These are phyloP conservation scores for Fusarium buxicola DNA, from an alignment of 2,329 filamentous ascomycete genomes.

Conservation along the genomic window DNA sequence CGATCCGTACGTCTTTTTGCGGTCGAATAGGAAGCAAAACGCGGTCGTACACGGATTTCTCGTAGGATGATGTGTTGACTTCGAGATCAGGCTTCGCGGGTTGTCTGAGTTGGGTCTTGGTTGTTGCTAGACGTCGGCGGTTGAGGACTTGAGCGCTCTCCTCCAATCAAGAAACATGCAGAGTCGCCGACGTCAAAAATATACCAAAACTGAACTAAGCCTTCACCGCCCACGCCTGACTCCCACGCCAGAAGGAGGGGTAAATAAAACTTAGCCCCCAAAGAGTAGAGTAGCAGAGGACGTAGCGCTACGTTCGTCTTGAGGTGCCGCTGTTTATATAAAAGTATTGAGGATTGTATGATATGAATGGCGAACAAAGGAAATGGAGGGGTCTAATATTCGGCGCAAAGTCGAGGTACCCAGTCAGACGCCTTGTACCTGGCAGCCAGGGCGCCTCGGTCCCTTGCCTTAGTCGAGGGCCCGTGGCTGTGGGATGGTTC, in stretches of 20 bases:
- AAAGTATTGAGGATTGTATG: not conserved
- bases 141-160: slow-evolving; percentile 35
- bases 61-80: slow-evolving; percentile 19
- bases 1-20: not conserved
- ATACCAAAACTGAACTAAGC: slow-evolving; percentile 29
- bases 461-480: slow-evolving; percentile 7
- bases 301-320: not conserved
- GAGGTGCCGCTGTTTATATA: slow-evolving; percentile 1
- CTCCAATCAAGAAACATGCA: slow-evolving; percentile 44
- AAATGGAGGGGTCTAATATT: not conserved
- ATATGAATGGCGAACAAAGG: not conserved
- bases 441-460: slow-evolving; percentile 3
- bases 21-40: slow-evolving; percentile 1
- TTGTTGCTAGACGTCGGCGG: slow-evolving; percentile 35
- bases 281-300: not conserved
- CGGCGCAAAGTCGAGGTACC: too few relatives aligned
- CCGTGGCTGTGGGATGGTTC: slow-evolving; percentile 12
- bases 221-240: slow-evolving; percentile 43
- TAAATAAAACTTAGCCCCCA: slow-evolving; percentile 24
- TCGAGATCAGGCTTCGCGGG: slow-evolving; percentile 31
- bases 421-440: not conserved
- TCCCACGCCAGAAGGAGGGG: slow-evolving; percentile 38
- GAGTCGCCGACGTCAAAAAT: slow-evolving; percentile 39
- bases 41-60: not conserved
- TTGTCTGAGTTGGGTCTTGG: slow-evolving; percentile 38